Percentiles rank a stretch among this genome's conserved stretches.
Conservation (phyloP, 345 rosid genomes). For the Garcia nutans region DNA sequence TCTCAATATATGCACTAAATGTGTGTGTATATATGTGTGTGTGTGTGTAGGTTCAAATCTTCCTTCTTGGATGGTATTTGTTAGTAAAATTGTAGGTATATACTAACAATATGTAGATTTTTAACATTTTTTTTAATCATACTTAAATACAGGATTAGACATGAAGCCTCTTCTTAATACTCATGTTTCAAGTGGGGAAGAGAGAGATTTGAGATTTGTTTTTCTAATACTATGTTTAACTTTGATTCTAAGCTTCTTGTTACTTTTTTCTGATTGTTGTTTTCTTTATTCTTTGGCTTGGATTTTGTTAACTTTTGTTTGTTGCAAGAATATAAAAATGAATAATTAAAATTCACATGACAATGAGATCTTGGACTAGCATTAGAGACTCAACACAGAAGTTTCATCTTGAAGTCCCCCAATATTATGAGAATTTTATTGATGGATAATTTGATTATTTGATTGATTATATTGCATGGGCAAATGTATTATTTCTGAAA, state of each 20-base stretch:
- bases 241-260: constrained; percentile 46
- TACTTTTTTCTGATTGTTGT: constrained; percentile 2
- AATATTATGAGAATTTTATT: too few relatives aligned
- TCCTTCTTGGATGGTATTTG: constrained; percentile 19
- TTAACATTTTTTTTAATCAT: constrained; percentile 7
- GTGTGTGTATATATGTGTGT: background rate
- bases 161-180: background rate
- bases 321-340: background rate
- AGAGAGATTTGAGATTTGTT: too few relatives aligned
- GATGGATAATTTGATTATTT: too few relatives aligned
- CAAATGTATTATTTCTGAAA: too few relatives aligned
- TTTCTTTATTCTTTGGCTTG: constrained; percentile 33
- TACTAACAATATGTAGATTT: too few relatives aligned
- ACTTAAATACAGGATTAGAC: background rate
- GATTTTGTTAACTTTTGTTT: constrained; percentile 19
- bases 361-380: too few relatives aligned
- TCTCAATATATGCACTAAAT: too few relatives aligned
- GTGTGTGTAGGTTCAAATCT: background rate
- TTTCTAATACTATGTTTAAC: constrained; percentile 23
- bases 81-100: background rate
- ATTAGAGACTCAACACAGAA: too few relatives aligned
- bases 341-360: background rate
- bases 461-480: too few relatives aligned
- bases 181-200: background rate
- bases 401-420: too few relatives aligned